Base-by-base conservation (phyloP, 2,329 filamentous ascomycete genomes). In the Capronia americana region DNA sequence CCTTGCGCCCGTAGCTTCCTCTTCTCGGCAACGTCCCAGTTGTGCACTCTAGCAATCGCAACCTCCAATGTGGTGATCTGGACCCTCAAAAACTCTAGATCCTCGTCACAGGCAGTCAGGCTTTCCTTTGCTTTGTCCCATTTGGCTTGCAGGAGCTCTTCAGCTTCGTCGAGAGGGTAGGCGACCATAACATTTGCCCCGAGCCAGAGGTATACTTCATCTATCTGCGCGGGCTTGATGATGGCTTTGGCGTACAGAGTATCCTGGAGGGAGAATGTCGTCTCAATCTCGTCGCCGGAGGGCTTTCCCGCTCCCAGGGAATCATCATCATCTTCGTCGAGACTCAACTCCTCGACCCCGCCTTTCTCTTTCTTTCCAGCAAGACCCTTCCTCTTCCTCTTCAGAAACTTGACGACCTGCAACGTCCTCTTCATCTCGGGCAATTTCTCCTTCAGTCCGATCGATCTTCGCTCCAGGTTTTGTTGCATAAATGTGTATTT, bases 401-500 rank as follows among this genome's bases (percentile, higher is more conserved):
- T 90, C 69, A 99, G 77, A 75, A 98, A 98, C 65, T 84, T 86
- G 58, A 98, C 94, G 20, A 92, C 95, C 67, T 98, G 94, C 66
- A 98, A 81, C 0, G 95, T 98, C 84, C 97, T 97, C 75, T 92
- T 89, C 71, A 99, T 98, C 77, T 99, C 95, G 0, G 95, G 95
- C 72, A 99, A 93, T 83, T 98, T 99, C 76, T 97, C 93, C 75
- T 90, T 91, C 63, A 99, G 82, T 1, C 93, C 93, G 3, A 86
- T 84, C 61, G 91, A 90, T 56, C 95, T 87, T 70, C 92, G 87
- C 78, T 96, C 90, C 66, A 95, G 91, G 79, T 97, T 98, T 77
- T 90, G 84, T 81, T 98, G 93, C 95, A 99, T 99, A 82, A 98
- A 99, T 79, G 98, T 95, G 83, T 99, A 99, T 85, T 99, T 99